Percentiles rank a stretch among this genome's conserved stretches.
Conservation (phyloP, 1,139 yeast species). For the Geotrichum europaeum region DNA sequence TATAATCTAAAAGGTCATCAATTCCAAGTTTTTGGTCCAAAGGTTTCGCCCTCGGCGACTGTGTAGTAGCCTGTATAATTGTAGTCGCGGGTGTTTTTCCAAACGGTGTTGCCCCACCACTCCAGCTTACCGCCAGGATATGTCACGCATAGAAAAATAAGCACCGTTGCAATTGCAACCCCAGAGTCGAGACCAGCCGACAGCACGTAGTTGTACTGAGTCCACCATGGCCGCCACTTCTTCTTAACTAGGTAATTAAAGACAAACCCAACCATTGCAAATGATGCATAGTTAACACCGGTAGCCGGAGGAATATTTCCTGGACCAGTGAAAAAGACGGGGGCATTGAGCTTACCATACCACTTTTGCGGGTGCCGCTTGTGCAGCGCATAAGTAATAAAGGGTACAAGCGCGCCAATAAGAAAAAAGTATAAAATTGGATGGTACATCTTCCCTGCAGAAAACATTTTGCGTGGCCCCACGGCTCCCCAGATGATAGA, state of each 20-base stretch:
- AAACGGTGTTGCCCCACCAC: conserved; percentile 51
- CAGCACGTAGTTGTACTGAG: conserved; percentile 59
- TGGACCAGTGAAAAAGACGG: conserved; percentile 40
- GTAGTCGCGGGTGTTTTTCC: conserved; percentile 32
- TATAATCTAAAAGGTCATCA: neutral
- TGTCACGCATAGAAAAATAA: conserved; percentile 43
- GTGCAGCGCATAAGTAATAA: conserved; percentile 39
- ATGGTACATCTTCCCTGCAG: conserved; percentile 32
- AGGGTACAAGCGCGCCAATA: conserved; percentile 37
- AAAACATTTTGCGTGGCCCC: conserved; percentile 46
- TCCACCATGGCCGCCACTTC: conserved; percentile 45
- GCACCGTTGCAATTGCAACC: conserved; percentile 48
- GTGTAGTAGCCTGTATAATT: conserved; percentile 24
- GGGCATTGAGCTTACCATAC: conserved; percentile 37
- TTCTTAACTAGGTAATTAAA: conserved; percentile 40
- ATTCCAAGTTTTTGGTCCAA: conserved; percentile 37
- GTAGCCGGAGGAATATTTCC: conserved; percentile 43
- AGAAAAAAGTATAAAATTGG: conserved; percentile 38
- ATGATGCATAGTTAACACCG: conserved; percentile 38
- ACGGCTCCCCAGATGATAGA: conserved; percentile 53
- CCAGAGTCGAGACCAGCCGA: conserved; percentile 29
- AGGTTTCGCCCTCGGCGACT: conserved; percentile 34
- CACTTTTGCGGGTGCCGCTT: conserved; percentile 40
- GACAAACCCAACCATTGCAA: conserved; percentile 38
- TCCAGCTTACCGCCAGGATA: conserved; percentile 36